Conservation (phyloP, 805 yeast species). For the Myxozyma mucilagina region DNA sequence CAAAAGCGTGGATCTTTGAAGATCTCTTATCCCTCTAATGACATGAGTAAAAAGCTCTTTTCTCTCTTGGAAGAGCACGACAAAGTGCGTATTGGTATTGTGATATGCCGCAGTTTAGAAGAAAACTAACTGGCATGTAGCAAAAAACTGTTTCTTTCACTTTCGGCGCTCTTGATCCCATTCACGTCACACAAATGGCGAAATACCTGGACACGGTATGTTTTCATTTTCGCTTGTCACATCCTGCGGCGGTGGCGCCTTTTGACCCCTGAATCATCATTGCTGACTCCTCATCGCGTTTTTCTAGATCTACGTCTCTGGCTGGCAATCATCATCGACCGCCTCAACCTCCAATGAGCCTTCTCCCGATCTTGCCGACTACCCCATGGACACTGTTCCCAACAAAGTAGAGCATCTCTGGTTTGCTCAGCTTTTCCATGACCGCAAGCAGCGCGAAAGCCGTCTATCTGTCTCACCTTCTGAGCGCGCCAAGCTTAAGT, state of each 20-base stretch:
- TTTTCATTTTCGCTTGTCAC: not conserved
- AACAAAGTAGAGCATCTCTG: conserved; percentile 96
- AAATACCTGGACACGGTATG: conserved; percentile 24
- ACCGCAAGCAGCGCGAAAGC: conserved; percentile 90
- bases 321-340: conserved; percentile 99
- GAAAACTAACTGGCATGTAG: conserved; percentile 32
- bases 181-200: conserved; percentile 96
- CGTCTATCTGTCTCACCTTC: conserved; percentile 59
- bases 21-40: conserved; percentile 71
- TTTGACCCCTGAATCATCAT: conserved; percentile 1
- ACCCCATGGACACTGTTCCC: conserved; percentile 98
- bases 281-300: not conserved
- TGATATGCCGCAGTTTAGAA: not conserved
- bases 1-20: conserved; percentile 76
- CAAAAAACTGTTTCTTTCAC: conserved; percentile 84
- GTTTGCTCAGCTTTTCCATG: conserved; percentile 96
- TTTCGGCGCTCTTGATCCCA: conserved; percentile 96
- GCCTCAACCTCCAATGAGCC: conserved; percentile 98
- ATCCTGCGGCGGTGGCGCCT: conserved; percentile 14
- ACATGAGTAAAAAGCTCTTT: conserved; percentile 81
- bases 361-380: conserved; percentile 96
- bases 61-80: conserved; percentile 70
- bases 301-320: conserved; percentile 73
- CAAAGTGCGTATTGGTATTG: conserved; percentile 27
- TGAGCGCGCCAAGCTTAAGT: conserved; percentile 68